Evolutionary conservation across 2,329 filamentous ascomycete species (phyloP).

Genomic region (Colletotrichum sublineola): DNA sequence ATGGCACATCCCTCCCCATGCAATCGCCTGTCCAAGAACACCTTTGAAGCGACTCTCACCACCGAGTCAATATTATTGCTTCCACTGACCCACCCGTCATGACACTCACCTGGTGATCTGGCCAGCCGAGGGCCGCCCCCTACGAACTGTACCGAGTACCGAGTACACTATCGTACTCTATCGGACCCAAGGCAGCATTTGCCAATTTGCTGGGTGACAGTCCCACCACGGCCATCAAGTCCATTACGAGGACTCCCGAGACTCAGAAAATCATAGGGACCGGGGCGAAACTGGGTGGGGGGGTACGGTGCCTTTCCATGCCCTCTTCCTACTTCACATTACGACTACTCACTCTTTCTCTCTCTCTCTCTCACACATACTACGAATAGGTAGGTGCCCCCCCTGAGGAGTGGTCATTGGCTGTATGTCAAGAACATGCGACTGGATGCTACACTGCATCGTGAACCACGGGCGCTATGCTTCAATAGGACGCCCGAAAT

Average conservation of each 20-base stretch:
- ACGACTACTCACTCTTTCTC: no score
- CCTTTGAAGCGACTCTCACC: constrained; percentile 19
- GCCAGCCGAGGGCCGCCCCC: constrained; percentile 9
- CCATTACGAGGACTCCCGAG: background rate
- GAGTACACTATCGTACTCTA: background rate
- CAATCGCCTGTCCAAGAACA: constrained; percentile 9
- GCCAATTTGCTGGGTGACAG: constrained; percentile 10
- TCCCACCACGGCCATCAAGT: background rate
- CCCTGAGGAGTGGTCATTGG: background rate
- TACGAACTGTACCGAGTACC: background rate
- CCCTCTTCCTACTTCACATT: background rate
- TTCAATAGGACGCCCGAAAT: constrained; percentile 34
- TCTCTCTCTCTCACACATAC: no score
- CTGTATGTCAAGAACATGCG: constrained; percentile 8
- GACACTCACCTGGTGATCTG: background rate
- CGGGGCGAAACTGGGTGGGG: background rate
- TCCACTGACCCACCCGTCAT: constrained; percentile 12
- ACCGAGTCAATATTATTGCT: constrained; percentile 27
- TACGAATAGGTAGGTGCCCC: background rate
- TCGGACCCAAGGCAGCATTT: constrained; percentile 4
- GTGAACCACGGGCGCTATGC: constrained; percentile 38
- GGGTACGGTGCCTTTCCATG: background rate
- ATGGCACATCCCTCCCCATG: constrained; percentile 8
- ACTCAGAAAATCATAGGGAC: background rate
- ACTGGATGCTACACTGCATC: constrained; percentile 39